Conservation (phyloP, 768 basidiomycete genomes). For the Mycena chlorophos region DNA sequence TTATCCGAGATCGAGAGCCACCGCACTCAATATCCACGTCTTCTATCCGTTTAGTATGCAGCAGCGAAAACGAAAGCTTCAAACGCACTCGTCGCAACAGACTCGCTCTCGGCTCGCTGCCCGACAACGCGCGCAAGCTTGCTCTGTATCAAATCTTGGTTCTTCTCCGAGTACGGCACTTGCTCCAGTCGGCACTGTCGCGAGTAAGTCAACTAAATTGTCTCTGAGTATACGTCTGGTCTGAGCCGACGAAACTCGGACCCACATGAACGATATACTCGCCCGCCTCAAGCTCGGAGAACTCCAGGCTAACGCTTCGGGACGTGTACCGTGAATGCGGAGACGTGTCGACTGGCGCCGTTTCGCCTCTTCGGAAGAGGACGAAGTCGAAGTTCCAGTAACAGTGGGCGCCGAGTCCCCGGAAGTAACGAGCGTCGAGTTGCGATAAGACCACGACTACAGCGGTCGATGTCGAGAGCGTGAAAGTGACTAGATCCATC, state of each 20-base stretch:
- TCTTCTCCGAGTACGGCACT: slow-evolving; percentile 18
- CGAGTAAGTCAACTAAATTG: neutral
- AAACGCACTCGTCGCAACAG: slow-evolving; percentile 12
- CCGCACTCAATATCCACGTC: slow-evolving; percentile 5
- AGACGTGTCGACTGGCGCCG: slow-evolving; percentile 19
- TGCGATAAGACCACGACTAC: slow-evolving; percentile 34
- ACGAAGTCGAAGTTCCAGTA: slow-evolving; percentile 34
- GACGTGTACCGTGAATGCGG: slow-evolving; percentile 23
- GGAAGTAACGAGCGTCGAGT: slow-evolving; percentile 32
- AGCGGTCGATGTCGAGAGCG: slow-evolving; percentile 21
- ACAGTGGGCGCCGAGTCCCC: slow-evolving; percentile 24
- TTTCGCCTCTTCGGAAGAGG: slow-evolving; percentile 27
- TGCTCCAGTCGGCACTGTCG: slow-evolving; percentile 17
- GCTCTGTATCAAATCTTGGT: slow-evolving; percentile 15
- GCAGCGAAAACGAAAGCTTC: neutral
- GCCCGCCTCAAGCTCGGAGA: slow-evolving; percentile 15
- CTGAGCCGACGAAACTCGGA: no score
- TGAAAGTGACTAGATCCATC: slow-evolving; percentile 28
- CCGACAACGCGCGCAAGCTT: slow-evolving; percentile 13
- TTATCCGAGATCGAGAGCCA: neutral
- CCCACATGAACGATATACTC: slow-evolving; percentile 21
- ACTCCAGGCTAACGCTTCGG: slow-evolving; percentile 27
- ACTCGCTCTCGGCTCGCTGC: slow-evolving; percentile 12
- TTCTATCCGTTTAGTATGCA: neutral
- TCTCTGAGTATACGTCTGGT: neutral